These are phyloP conservation scores for Remersonia thermophila DNA, from an alignment of 2,329 filamentous ascomycete species.

Conservation along the genomic window DNA sequence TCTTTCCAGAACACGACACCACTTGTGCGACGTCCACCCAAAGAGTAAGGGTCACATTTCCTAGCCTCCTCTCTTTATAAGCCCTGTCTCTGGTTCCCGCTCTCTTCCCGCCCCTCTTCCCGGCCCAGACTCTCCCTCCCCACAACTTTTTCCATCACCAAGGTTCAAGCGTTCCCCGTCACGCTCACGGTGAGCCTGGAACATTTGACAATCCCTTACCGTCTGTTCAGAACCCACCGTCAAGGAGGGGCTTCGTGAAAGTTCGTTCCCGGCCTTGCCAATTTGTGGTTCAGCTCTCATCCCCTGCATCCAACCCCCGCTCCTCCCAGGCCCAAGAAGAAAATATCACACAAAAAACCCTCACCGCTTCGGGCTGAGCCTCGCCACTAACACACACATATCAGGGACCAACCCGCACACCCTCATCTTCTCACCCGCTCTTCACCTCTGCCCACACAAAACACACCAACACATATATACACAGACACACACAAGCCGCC, in stretches of 20 bases:
- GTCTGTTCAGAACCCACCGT: no score
- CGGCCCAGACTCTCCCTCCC: conserved; percentile 11
- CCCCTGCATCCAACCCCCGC: conserved; percentile 11
- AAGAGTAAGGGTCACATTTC: conserved; percentile 18
- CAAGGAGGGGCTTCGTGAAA: background rate
- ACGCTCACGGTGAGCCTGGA: no score
- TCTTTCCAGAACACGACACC: conserved; percentile 16
- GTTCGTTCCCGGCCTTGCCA: conserved; percentile 1
- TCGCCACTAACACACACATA: conserved; percentile 18
- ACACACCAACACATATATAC: conserved; percentile 9
- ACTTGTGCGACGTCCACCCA: conserved; percentile 17
- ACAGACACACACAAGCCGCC: conserved; percentile 13
- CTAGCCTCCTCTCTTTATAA: conserved; percentile 9
- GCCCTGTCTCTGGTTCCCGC: conserved; percentile 10
- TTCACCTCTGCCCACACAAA: conserved; percentile 2
- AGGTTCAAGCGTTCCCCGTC: no score
- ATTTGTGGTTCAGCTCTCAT: conserved; percentile 2
- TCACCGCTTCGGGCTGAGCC: conserved; percentile 16
- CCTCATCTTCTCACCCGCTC: conserved; percentile 2
- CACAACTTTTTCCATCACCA: conserved; percentile 8
- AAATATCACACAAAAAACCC: conserved; percentile 19
- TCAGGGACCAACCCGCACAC: conserved; percentile 14
- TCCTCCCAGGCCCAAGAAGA: background rate
- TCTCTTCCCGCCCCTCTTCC: conserved; percentile 9
- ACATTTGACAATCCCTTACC: no score